Evolutionary conservation across 225 moss, liverwort and hornwort species (phyloP), one percentile per base, ranked within the genome.

Genomic region (Physcomitrellopsis africana): DNA sequence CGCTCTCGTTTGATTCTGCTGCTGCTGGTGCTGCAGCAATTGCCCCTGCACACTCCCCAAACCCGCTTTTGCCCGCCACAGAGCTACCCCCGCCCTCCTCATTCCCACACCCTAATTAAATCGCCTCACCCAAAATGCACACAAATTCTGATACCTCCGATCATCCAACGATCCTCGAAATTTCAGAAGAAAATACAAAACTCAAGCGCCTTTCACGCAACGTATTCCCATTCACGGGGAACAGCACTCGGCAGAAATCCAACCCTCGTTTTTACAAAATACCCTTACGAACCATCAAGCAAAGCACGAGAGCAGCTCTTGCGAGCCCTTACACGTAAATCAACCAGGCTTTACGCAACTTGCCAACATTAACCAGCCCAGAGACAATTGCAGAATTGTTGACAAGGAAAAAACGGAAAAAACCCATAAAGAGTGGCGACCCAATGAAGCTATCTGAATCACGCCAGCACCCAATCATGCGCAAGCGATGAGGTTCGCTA

Each of bases 1-100:
- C 0, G 76, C 57, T 14, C 88, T 79, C 60, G 44, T 53, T 51
- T 49, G 22, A 1, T 41, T 68, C 75, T 29, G 67, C 69, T 76
- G 61, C n/a, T 15, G 58, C 57, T 37, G n/a, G n/a, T n/a, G 74
- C 3, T 66, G 60, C 18, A 45, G 1, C 32, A 37, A 18, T 46
- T 73, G 76, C 52, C 29, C 74, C 16, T 56, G 59, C 65, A 60
- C 52, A 20, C 48, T 13, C 20, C 69, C 83, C 43, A 76, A 18
- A 8, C 84, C 69, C 23, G 51, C 72, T 69, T 75, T 77, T 46
- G 68, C 56, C 56, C 76, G 69, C 81, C 84, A 87, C 79, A 87
- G 73, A 70, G 8, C 77, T 7, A 5, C 23, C 66, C 72, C 69
- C 12, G 76, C 72, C 74, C 82, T 88, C 82, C 82, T 85, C 87